phyloP scores from a whole-genome alignment of 2,329 filamentous ascomycete species.

The Pseudovirgaria hyperparasitica region DNA sequence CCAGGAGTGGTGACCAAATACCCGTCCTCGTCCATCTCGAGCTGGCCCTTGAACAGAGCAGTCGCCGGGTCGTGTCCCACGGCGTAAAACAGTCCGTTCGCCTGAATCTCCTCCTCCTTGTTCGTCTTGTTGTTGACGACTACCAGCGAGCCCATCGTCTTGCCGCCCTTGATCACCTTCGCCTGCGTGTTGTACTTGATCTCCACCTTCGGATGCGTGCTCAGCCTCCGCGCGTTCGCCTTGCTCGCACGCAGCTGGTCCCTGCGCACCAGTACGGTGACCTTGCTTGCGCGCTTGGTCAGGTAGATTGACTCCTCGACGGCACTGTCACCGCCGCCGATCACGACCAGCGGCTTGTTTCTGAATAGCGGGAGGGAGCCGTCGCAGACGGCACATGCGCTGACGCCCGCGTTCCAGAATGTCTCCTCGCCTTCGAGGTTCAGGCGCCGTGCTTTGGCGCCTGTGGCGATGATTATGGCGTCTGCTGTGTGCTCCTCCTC shows the following conservation, averaged over 20 bases:
- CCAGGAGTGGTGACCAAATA: slow-evolving; percentile 86
- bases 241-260: slow-evolving; percentile 78
- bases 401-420: slow-evolving; percentile 97
- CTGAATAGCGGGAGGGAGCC: slow-evolving; percentile 95
- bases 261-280: slow-evolving; percentile 82
- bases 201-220: slow-evolving; percentile 77
- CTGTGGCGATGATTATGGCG: slow-evolving; percentile 85
- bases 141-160: slow-evolving; percentile 76
- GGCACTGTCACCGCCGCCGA: slow-evolving; percentile 91
- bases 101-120: slow-evolving; percentile 68
- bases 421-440: slow-evolving; percentile 77
- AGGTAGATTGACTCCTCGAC: slow-evolving; percentile 96
- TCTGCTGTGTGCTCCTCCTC: slow-evolving; percentile 72
- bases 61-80: slow-evolving; percentile 95
- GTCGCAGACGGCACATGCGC: slow-evolving; percentile 93
- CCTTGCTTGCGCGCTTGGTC: slow-evolving; percentile 92
- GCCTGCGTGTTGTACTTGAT: slow-evolving; percentile 77
- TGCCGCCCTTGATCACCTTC: slow-evolving; percentile 72
- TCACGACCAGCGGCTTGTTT: slow-evolving; percentile 89
- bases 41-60: slow-evolving; percentile 74
- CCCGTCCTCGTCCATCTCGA: slow-evolving; percentile 78
- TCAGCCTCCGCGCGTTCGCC: slow-evolving; percentile 80
- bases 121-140: slow-evolving; percentile 70
- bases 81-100: slow-evolving; percentile 92
- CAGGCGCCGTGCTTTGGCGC: slow-evolving; percentile 78